Base-by-base conservation (phyloP, 2,329 filamentous ascomycete species). In the Cladosporium velox region DNA sequence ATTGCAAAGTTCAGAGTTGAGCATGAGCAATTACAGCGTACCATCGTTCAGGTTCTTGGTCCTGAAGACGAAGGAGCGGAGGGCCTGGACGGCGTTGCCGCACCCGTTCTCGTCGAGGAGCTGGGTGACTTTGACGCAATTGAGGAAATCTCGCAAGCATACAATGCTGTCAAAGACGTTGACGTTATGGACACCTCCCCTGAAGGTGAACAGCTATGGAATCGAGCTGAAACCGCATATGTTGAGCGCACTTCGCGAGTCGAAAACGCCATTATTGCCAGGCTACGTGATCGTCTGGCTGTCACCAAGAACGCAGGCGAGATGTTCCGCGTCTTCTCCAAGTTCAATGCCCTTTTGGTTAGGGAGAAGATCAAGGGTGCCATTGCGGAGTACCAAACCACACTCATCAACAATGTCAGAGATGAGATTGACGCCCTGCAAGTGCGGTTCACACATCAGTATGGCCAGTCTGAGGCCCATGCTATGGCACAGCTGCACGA, bases 261-360 rank as follows among this genome's bases (percentile, higher is more conserved):
- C 4, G 95, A 99, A 78, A 99, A 99, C 79, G 97, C 95, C 3
- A 99, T 99, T 78, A 99, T 99, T 77, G 93, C 95, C 38, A 87
- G 93, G 64, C 84, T 99, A 35, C 87, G 95, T 74, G 95, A 99
- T 79, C 91, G 95, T 66, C 85, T 99, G 65, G 95, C 93, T 15
- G 97, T 93, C 7, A 94, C 95, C 14, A 97, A 96, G 84, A 97
- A 93, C 68, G 95, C 95, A 49, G 98, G 96, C 76, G 96, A 99
- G 80, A 99, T 99, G 95, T 99, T 99, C 79, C 91, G 96, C 64
- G 95, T 99, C 68, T 99, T 99, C 78, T 98, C 95, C 63, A 98
- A 98, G 77, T 99, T 99, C 86, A 99, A 99, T 77, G 95, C 95
- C 1, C 88, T 99, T 34, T 96, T 99, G 72, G 94, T 99, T 65